Conservation (phyloP, 228 moss, liverwort and hornwort species). For the Sphagnum magellanicum region DNA sequence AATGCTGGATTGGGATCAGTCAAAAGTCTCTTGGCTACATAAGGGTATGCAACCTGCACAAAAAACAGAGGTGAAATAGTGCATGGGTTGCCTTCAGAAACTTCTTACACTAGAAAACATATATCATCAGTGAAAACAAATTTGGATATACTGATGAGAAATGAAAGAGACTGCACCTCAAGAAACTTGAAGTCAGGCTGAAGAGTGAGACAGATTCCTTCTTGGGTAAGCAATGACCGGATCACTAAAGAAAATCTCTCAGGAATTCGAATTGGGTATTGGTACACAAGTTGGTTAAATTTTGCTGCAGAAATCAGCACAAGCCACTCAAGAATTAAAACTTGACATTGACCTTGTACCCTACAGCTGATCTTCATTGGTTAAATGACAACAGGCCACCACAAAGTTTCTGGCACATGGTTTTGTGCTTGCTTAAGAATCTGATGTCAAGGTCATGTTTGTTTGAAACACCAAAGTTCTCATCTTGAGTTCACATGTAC, state of each 20-base stretch:
- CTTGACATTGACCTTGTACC: too few species aligned
- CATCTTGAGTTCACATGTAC: too few species aligned
- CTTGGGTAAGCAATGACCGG: constrained; percentile 94
- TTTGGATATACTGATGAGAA: background rate
- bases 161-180: constrained; percentile 37
- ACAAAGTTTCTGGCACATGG: too few species aligned
- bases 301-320: constrained; percentile 42
- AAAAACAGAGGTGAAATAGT: background rate
- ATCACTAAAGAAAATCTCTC: constrained; percentile 98
- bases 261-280: constrained; percentile 97
- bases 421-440: too few species aligned
- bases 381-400: too few species aligned
- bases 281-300: constrained; percentile 91
- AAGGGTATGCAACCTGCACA: constrained; percentile 92
- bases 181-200: constrained; percentile 97
- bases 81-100: background rate
- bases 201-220: constrained; percentile 88
- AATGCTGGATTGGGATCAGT: constrained; percentile 98
- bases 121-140: background rate
- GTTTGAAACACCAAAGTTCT: too few species aligned
- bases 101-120: background rate
- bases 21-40: constrained; percentile 98
- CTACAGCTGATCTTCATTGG: too few species aligned
- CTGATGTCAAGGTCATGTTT: too few species aligned
- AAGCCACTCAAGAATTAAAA: too few species aligned